These are phyloP conservation scores for Tricholoma furcatifolium DNA, from an alignment of 768 basidiomycete species.

Conservation along the genomic window DNA sequence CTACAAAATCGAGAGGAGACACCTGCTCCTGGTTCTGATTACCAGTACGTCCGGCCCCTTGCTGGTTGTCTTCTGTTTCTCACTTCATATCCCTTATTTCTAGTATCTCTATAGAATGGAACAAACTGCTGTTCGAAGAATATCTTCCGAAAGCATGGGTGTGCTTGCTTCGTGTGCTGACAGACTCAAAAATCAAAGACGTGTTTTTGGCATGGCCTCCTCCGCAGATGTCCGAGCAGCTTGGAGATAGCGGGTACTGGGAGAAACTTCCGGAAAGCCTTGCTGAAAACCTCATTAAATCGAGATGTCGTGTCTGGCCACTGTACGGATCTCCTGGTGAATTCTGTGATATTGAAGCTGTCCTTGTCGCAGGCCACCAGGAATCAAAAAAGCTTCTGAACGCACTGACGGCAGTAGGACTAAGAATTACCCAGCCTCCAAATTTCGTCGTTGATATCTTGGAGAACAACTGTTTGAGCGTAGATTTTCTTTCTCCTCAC, in stretches of 20 bases:
- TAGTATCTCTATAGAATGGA: conserved; percentile 50
- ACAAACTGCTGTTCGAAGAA: conserved; percentile 39
- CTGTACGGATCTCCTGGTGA: conserved; percentile 14
- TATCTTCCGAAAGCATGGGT: conserved; percentile 48
- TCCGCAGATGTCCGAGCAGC: conserved; percentile 23
- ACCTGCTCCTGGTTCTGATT: conserved; percentile 34
- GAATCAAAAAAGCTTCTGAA: conserved; percentile 21
- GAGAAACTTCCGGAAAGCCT: conserved; percentile 28
- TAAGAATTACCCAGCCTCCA: conserved; percentile 36
- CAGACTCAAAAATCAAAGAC: conserved; percentile 21
- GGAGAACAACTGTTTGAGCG: conserved; percentile 2
- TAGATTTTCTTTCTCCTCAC: conserved; percentile 24
- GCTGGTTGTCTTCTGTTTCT: neutral
- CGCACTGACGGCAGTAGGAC: conserved; percentile 30
- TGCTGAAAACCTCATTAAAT: conserved; percentile 23
- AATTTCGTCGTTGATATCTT: conserved; percentile 30
- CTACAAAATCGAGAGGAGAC: conserved; percentile 40
- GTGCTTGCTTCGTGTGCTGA: conserved; percentile 29
- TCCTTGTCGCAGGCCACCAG: conserved; percentile 26
- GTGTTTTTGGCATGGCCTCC: conserved; percentile 43
- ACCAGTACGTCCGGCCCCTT: conserved; percentile 32
- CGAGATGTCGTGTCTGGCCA: conserved; percentile 34
- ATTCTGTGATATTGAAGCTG: conserved; percentile 14
- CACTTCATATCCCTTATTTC: neutral
- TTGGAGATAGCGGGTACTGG: conserved; percentile 43